Evolutionary conservation across 1,284 basidiomycete species (phyloP), one percentile per base, ranked within the genome.

Genomic region (Malassezia furfur): DNA sequence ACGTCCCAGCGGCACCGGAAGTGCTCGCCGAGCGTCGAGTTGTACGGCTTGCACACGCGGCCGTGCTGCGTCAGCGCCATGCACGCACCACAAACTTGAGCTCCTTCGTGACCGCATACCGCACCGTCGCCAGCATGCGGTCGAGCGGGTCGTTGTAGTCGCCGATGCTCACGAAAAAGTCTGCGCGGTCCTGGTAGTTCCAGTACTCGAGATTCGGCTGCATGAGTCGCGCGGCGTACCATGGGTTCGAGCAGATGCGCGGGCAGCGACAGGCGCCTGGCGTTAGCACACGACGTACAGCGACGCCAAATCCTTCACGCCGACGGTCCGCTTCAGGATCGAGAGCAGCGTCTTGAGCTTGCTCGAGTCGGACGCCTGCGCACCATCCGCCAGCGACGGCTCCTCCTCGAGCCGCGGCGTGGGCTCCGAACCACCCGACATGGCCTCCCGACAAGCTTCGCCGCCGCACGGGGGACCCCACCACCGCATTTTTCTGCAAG

Each of bases 131-230:
- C 22, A 96, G 80, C 85, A 96, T 91, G 40, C 91, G 84, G 68
- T 91, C 87, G 60, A 96, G 83, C 22, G 88, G 84, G 71, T 96
- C 89, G 37, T 85, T 81, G 17, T 86, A 86, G 70, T 93, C 88
- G 68, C 90, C 91, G 68, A 96, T 76, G 15, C 78, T 84, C 67
- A 86, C 73, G 52, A 94, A 91, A 43, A 91, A 79, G 76, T 96
- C 91, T 10, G 91, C 89, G 61, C 91, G 81, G 76, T 96, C 91
- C 46, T 91, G 81, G 69, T 93, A 96, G 63, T 90, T 87, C 72
- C 72, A 75, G 60, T 75, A 72, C 54, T 75, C 72, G 46, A 74
- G 63, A 52, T 67, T 70, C 31, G 68, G 69, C 25, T 57, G 56
- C 19, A 19, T 35, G 15, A 38, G 28, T 15, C 17, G 28, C 25